phyloP scores from a whole-genome alignment of 164 flowering plant species.

The Aristolochia fimbriata region DNA sequence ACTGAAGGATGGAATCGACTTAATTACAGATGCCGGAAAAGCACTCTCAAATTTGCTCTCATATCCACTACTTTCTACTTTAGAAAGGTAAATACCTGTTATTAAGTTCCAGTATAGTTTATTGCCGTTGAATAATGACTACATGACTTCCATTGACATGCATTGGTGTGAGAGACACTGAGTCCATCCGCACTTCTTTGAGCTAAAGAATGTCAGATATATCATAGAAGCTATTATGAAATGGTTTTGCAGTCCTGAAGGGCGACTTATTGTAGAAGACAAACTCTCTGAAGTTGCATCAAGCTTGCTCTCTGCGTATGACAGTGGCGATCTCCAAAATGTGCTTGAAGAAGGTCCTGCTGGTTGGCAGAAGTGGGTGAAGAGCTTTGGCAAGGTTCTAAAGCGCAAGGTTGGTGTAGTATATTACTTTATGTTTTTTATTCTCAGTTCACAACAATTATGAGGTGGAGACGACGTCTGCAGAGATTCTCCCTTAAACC shows the following conservation, averaged over 20 bases:
- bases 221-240: neutral
- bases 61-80: conserved; percentile 59
- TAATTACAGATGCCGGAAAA: conserved; percentile 72
- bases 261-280: conserved; percentile 60
- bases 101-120: neutral
- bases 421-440: neutral
- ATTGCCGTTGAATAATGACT: neutral
- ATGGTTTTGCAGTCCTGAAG: conserved; percentile 56
- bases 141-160: neutral
- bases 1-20: conserved; percentile 82
- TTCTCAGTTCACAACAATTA: no score
- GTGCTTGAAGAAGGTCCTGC: conserved; percentile 76
- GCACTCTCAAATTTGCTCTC: conserved; percentile 63
- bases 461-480: neutral
- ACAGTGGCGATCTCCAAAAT: conserved; percentile 58
- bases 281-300: conserved; percentile 67
- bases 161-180: neutral
- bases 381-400: conserved; percentile 71
- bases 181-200: neutral
- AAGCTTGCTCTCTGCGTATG: conserved; percentile 66
- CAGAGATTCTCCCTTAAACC: neutral
- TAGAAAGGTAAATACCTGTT: conserved; percentile 42
- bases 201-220: neutral
- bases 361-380: conserved; percentile 95
- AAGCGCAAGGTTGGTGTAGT: conserved; percentile 67